A percentile compares a stretch with the other conserved stretches of the same genome.
phyloP scores from a whole-genome alignment of 768 basidiomycete genomes.

The Tylopilus subfusipes region DNA sequence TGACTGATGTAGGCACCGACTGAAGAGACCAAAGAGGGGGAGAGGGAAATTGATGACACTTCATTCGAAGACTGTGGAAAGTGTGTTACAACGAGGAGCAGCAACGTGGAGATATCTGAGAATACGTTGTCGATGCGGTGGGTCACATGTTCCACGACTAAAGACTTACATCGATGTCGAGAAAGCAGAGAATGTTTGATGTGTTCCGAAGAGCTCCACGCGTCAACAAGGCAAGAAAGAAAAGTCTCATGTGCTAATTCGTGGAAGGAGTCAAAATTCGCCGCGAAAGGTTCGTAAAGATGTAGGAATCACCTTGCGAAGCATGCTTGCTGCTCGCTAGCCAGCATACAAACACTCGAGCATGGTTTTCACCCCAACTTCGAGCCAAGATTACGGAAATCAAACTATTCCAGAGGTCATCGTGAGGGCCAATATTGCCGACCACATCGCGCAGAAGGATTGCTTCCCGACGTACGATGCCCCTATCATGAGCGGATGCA shows the following conservation, averaged over 20 bases:
- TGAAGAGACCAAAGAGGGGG: slow-evolving; percentile 60
- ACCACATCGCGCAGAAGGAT: slow-evolving; percentile 49
- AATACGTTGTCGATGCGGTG: background rate
- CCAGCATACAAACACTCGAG: slow-evolving; percentile 72
- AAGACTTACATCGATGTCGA: slow-evolving; percentile 67
- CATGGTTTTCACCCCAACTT: slow-evolving; percentile 56
- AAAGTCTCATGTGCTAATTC: slow-evolving; percentile 42
- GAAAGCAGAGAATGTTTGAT: slow-evolving; percentile 75
- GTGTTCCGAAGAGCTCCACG: slow-evolving; percentile 77
- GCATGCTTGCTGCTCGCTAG: slow-evolving; percentile 43
- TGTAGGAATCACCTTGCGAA: slow-evolving; percentile 29
- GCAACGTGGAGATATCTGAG: slow-evolving; percentile 68
- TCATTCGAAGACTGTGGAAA: slow-evolving; percentile 50
- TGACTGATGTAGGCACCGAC: slow-evolving; percentile 77
- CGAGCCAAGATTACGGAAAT: slow-evolving; percentile 48
- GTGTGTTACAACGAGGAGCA: slow-evolving; percentile 63
- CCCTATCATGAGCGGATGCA: slow-evolving; percentile 33
- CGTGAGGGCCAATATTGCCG: slow-evolving; percentile 43
- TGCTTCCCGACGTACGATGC: slow-evolving; percentile 51
- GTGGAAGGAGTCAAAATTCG: slow-evolving; percentile 8
- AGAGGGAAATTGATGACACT: slow-evolving; percentile 46
- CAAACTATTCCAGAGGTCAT: slow-evolving; percentile 50
- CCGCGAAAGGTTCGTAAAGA: background rate
- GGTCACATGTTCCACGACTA: background rate
- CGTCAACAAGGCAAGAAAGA: slow-evolving; percentile 47